phyloP scores from a whole-genome alignment of 1,139 yeast genomes.

The Hemisphaericaspora subhashii region DNA sequence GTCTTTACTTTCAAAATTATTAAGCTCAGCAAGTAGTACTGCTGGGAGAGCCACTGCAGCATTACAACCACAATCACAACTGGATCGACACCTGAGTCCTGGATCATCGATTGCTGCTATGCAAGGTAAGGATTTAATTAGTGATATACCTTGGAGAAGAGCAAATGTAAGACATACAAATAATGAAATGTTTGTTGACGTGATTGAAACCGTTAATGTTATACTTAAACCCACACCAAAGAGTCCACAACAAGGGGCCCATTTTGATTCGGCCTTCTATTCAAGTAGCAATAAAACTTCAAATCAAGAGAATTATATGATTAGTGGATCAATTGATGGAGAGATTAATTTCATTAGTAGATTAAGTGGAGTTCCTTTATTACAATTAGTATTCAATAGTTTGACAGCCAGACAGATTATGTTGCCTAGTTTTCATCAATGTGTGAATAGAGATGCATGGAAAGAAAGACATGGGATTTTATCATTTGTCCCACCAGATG shows the following conservation, averaged over 20 bases:
- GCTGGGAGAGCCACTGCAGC: conserved; percentile 25
- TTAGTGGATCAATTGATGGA: conserved; percentile 67
- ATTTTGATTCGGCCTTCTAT: conserved; percentile 40
- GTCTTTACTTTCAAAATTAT: conserved; percentile 38
- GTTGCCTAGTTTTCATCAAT: conserved; percentile 58
- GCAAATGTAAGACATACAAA: conserved; percentile 63
- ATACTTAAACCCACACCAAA: conserved; percentile 42
- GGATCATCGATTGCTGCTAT: background rate
- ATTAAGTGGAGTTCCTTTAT: conserved; percentile 73
- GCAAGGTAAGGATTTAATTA: conserved; percentile 3
- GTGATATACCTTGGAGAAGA: conserved; percentile 70
- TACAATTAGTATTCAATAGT: conserved; percentile 54
- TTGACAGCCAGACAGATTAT: conserved; percentile 41
- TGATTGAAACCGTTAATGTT: conserved; percentile 59
- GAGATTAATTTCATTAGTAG: conserved; percentile 61
- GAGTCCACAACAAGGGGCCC: conserved; percentile 15
- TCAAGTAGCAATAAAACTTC: conserved; percentile 20
- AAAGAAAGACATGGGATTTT: conserved; percentile 37
- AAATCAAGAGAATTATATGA: conserved; percentile 33
- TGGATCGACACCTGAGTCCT: background rate
- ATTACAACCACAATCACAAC: too few species aligned
- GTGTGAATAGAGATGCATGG: conserved; percentile 55
- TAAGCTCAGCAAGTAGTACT: conserved; percentile 34
- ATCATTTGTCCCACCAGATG: conserved; percentile 88
- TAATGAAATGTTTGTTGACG: conserved; percentile 81